phyloP scores from a whole-genome alignment of 768 basidiomycete genomes.

The Lepiota venenata region DNA sequence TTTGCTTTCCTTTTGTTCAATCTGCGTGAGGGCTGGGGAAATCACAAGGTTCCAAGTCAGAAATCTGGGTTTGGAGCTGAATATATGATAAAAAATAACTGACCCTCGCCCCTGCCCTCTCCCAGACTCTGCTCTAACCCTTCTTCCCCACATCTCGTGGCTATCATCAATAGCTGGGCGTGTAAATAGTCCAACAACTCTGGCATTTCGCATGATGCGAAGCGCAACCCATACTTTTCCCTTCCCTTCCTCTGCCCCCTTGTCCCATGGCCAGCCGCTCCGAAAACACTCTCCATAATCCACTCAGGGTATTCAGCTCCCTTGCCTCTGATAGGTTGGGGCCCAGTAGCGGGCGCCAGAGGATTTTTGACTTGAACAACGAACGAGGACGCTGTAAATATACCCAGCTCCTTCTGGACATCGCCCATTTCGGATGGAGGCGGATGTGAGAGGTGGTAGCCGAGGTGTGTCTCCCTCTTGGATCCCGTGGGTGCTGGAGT shows the following conservation, averaged over 20 bases:
- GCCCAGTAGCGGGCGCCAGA: constrained; percentile 37
- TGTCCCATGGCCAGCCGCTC: constrained; percentile 19
- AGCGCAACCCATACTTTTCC: constrained; percentile 45
- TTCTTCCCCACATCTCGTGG: constrained; percentile 43
- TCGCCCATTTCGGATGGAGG: constrained; percentile 40
- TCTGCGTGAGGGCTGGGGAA: constrained; percentile 34
- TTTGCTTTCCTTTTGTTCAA: constrained; percentile 35
- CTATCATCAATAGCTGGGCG: constrained; percentile 52
- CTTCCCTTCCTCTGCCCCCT: constrained; percentile 29
- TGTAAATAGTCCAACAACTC: constrained; percentile 55
- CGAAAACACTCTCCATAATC: constrained; percentile 48
- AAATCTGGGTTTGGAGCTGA: not conserved
- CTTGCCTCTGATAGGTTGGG: constrained; percentile 26
- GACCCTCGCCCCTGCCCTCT: constrained; percentile 49
- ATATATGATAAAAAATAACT: constrained; percentile 13
- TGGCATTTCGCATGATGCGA: constrained; percentile 45
- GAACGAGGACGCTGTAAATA: constrained; percentile 50
- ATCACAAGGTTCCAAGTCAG: not conserved
- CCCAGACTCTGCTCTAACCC: constrained; percentile 48
- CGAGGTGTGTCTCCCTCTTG: constrained; percentile 48
- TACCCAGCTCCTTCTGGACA: constrained; percentile 54
- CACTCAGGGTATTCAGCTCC: constrained; percentile 43
- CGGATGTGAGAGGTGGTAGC: constrained; percentile 56
- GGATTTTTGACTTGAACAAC: constrained; percentile 64
- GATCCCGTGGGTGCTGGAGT: constrained; percentile 41